Conservation (phyloP, 108 stramenopile genomes). For the Cyclostephanos tholiformis region DNA sequence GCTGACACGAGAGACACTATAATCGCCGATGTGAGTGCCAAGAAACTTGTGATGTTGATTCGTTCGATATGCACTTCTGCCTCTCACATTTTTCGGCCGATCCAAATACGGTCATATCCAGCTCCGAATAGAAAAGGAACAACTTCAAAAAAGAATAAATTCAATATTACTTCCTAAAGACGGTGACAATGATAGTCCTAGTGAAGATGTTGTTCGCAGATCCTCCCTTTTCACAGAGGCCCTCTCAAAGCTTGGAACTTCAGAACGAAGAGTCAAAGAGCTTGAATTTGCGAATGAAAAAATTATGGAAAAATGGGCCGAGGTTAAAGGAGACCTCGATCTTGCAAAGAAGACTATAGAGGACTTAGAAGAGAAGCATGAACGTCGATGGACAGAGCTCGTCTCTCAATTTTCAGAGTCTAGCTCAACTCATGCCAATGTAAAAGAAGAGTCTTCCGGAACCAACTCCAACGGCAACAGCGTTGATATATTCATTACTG, state of each 20-base stretch:
- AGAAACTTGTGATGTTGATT: background rate
- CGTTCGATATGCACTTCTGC: conserved; percentile 8
- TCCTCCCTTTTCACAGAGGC: conserved; percentile 53
- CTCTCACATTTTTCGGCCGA: conserved; percentile 5
- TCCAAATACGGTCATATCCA: conserved; percentile 8
- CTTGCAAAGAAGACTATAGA: conserved; percentile 61
- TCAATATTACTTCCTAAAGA: conserved; percentile 50
- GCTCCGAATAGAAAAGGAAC: conserved; percentile 61
- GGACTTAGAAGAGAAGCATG: conserved; percentile 69
- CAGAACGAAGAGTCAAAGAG: conserved; percentile 47
- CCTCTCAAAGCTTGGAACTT: conserved; percentile 53
- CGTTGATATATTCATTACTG: conserved; percentile 31
- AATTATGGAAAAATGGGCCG: conserved; percentile 64
- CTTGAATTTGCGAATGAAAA: conserved; percentile 45
- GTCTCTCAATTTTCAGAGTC: conserved; percentile 48
- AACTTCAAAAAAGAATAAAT: conserved; percentile 66
- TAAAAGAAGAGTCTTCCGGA: conserved; percentile 24
- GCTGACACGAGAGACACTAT: conserved; percentile 62
- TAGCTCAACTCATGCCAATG: conserved; percentile 15
- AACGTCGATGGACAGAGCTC: conserved; percentile 75
- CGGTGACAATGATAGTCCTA: conserved; percentile 14
- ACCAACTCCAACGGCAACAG: conserved; percentile 6
- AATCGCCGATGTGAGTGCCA: conserved; percentile 68
- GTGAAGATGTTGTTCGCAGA: conserved; percentile 54
- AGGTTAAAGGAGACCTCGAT: conserved; percentile 68